Evolutionary conservation across 768 basidiomycete species (phyloP).

Genomic region (Floccularia luteovirens): DNA sequence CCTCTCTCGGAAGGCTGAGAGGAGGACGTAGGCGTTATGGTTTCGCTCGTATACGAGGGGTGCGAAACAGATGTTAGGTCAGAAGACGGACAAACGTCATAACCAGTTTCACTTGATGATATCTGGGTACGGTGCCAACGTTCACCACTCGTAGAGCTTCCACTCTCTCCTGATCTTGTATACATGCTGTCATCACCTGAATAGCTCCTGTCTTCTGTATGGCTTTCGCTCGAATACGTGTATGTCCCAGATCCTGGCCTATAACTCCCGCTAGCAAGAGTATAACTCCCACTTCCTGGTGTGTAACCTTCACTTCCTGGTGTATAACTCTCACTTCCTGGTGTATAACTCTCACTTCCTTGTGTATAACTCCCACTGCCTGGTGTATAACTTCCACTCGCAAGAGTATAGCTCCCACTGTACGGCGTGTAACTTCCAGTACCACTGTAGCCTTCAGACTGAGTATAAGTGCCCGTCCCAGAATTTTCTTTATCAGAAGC

Average conservation of each 20-base stretch:
- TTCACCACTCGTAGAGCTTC: slow-evolving; percentile 10
- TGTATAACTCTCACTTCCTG: slow-evolving; percentile 16
- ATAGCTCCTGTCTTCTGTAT: slow-evolving; percentile 13
- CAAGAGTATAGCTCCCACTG: slow-evolving; percentile 6
- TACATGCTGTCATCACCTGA: slow-evolving; percentile 3
- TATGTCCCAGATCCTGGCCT: too few relatives aligned
- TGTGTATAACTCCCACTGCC: slow-evolving; percentile 11
- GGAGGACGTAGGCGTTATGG: slow-evolving; percentile 23
- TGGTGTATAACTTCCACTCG: slow-evolving; percentile 5
- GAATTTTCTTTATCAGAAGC: slow-evolving; percentile 55
- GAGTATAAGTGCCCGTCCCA: slow-evolving; percentile 11
- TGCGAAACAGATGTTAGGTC: slow-evolving; percentile 34
- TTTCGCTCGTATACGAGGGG: slow-evolving; percentile 16
- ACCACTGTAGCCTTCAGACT: slow-evolving; percentile 1
- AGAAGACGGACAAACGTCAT: slow-evolving; percentile 46
- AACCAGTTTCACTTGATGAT: slow-evolving; percentile 41
- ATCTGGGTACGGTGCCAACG: slow-evolving; percentile 21
- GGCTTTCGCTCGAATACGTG: too few relatives aligned
- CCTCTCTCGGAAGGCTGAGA: slow-evolving; percentile 17
- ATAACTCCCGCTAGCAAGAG: slow-evolving; percentile 6
- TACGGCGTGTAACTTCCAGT: slow-evolving; percentile 5
- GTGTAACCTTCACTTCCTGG: slow-evolving; percentile 20
- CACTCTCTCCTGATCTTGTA: slow-evolving; percentile 8
- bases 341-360: slow-evolving; percentile 7
- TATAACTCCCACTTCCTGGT: slow-evolving; percentile 18